These are phyloP conservation scores for Sisymbrium altissimum DNA, from an alignment of 345 rosid genomes.

Conservation along the genomic window DNA sequence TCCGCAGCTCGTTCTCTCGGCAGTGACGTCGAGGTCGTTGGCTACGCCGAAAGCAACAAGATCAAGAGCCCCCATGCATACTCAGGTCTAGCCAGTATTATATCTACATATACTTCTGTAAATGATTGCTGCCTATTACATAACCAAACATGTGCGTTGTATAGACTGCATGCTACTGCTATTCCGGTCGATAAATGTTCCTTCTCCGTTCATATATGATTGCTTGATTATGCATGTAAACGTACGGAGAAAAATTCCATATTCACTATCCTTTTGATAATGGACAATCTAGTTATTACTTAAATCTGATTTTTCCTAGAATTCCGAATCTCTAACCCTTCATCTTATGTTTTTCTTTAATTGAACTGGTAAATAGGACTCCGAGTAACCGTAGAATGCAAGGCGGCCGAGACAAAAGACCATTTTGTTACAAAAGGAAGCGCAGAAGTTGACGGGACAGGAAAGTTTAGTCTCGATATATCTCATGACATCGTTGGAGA, in stretches of 20 bases:
- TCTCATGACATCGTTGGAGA: constrained; percentile 47
- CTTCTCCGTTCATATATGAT: too few relatives aligned
- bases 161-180: too few relatives aligned
- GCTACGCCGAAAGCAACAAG: constrained; percentile 20
- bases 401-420: constrained; percentile 42
- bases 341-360: background rate
- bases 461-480: constrained; percentile 54
- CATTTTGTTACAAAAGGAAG: constrained; percentile 46
- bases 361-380: constrained; percentile 46
- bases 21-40: constrained; percentile 17
- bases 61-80: constrained; percentile 15
- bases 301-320: background rate
- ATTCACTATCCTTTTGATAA: background rate
- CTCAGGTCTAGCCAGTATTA: constrained; percentile 2
- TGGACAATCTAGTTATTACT: background rate
- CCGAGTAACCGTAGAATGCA: constrained; percentile 67
- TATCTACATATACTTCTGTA: background rate
- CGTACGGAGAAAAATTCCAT: background rate
- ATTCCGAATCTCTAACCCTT: background rate
- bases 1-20: constrained; percentile 20
- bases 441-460: constrained; percentile 53
- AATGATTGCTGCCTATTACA: background rate
- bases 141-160: background rate
- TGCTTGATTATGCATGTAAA: too few relatives aligned
- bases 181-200: too few relatives aligned